A percentile compares a stretch with the other conserved stretches of the same genome.
These are phyloP conservation scores for Linum usitatissimum DNA, from an alignment of 345 rosid species.

Conservation along the genomic window DNA sequence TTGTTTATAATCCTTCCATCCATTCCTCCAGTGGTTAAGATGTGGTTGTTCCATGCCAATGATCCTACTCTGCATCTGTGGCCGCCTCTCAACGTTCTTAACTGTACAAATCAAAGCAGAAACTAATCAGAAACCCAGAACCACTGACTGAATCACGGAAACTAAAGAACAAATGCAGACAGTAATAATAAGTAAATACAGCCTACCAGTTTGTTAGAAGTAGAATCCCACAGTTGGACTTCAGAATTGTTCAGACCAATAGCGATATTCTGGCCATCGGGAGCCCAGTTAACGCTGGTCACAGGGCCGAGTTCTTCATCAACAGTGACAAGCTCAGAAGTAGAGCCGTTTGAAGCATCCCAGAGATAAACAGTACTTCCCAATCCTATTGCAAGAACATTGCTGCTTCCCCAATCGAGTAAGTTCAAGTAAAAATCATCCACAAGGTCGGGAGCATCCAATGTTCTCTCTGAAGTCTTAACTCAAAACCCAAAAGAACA, in stretches of 20 bases:
- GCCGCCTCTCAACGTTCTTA: slow-evolving; percentile 33
- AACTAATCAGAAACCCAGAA: not conserved
- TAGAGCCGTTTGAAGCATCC: slow-evolving; percentile 39
- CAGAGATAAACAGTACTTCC: slow-evolving; percentile 31
- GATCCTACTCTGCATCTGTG: slow-evolving; percentile 37
- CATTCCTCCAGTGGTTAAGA: slow-evolving; percentile 42
- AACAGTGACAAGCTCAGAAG: slow-evolving; percentile 40
- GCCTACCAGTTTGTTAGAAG: slow-evolving; percentile 21
- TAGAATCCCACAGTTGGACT: slow-evolving; percentile 42
- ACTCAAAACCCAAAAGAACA: not conserved
- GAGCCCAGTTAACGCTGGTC: slow-evolving; percentile 50
- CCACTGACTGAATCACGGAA: too few species aligned
- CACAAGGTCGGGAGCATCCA: slow-evolving; percentile 41
- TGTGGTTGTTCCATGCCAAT: slow-evolving; percentile 42
- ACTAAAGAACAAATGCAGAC: too few species aligned
- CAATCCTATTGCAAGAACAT: slow-evolving; percentile 34
- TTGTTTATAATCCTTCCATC: slow-evolving; percentile 37
- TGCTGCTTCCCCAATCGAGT: slow-evolving; percentile 41
- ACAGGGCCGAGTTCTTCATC: slow-evolving; percentile 35
- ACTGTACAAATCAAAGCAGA: slow-evolving; percentile 11
- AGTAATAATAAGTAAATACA: not conserved
- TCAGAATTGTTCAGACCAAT: slow-evolving; percentile 40
- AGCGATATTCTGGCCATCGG: slow-evolving; percentile 36
- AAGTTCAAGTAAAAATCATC: slow-evolving; percentile 44
- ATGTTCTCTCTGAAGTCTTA: slow-evolving; percentile 40